These are phyloP conservation scores for Eragrostis curvula DNA, from an alignment of 176 grass and related monocot genomes.

Conservation along the genomic window DNA sequence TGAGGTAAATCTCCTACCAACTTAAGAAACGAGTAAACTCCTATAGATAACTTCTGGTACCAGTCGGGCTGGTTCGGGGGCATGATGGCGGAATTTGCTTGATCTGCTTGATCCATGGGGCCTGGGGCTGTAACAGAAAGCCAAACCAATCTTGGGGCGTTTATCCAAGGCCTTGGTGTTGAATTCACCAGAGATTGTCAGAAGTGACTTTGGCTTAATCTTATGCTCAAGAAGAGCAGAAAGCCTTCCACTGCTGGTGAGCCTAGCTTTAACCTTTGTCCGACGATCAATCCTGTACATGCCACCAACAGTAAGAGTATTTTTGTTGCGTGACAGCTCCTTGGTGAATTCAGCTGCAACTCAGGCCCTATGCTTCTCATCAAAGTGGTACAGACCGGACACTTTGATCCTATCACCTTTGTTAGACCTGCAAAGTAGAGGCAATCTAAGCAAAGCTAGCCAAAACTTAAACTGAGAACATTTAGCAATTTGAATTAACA, in stretches of 20 bases:
- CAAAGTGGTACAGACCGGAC: conserved; percentile 77
- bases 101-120: too few species aligned
- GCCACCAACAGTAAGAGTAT: conserved; percentile 71
- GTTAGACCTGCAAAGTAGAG: conserved; percentile 56
- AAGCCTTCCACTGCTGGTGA: conserved; percentile 82
- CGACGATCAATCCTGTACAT: conserved; percentile 64
- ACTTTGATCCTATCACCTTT: conserved; percentile 88
- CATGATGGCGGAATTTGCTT: too few species aligned
- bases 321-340: conserved; percentile 86
- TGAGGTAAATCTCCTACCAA: too few species aligned
- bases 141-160: conserved; percentile 75
- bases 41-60: too few species aligned
- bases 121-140: background rate
- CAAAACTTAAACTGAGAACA: background rate
- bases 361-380: conserved; percentile 68
- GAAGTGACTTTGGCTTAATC: conserved; percentile 74
- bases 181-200: conserved; percentile 90
- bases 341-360: conserved; percentile 73
- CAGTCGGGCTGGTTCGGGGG: too few species aligned
- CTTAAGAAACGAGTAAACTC: too few species aligned
- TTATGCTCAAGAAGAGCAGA: conserved; percentile 90
- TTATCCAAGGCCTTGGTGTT: conserved; percentile 88
- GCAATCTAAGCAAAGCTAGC: too few species aligned
- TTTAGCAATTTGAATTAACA: background rate
- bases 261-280: conserved; percentile 76